phyloP scores from a whole-genome alignment of 225 moss, liverwort and hornwort species.

The Antitrichia curtipendula region DNA sequence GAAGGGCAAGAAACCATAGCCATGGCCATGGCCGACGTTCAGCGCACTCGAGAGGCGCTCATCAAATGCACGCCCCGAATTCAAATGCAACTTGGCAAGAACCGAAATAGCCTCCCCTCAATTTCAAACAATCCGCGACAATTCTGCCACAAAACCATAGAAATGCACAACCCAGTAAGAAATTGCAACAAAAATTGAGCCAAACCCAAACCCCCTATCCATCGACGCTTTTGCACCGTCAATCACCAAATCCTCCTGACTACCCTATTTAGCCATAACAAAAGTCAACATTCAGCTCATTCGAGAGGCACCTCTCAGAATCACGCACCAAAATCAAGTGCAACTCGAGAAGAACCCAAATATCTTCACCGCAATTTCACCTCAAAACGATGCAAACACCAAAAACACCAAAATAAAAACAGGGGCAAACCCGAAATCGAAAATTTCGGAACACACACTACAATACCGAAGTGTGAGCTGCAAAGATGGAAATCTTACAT shows the following conservation, averaged over 20 bases:
- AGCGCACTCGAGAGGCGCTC: neutral
- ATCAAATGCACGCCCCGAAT: neutral
- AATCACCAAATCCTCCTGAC: neutral
- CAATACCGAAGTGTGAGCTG: neutral
- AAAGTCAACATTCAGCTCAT: neutral
- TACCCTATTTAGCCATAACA: neutral
- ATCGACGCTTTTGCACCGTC: neutral
- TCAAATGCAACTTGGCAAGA: neutral
- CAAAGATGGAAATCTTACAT: neutral
- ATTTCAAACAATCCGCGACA: neutral
- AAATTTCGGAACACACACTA: no score
- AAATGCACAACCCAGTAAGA: neutral
- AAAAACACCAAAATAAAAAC: neutral
- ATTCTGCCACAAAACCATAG: neutral
- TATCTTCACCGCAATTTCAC: neutral
- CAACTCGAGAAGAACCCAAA: neutral
- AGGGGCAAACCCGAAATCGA: neutral
- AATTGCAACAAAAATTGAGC: neutral
- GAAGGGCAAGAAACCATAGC: conserved; percentile 4
- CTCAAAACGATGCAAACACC: neutral
- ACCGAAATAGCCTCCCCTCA: neutral
- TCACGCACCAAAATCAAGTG: neutral
- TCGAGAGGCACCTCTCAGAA: neutral
- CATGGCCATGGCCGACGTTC: conserved; percentile 15
- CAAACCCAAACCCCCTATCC: neutral